Conservation (phyloP, 164 flowering plant species). For the Magnolia changhungtana region DNA sequence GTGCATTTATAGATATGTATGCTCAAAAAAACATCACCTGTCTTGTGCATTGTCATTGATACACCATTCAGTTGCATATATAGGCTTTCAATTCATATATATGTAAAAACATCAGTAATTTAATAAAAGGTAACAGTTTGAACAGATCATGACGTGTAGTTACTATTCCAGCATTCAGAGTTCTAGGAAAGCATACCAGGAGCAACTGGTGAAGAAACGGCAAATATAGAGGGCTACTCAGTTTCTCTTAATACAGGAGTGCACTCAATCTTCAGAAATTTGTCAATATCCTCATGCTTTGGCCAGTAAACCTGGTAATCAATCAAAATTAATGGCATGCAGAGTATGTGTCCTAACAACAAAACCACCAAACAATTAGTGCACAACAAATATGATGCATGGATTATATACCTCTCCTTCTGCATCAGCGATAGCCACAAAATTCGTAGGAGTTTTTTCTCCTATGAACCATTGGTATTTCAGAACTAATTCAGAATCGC, state of each 20-base stretch:
- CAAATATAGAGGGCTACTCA: conserved; percentile 75
- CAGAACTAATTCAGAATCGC: conserved; percentile 51
- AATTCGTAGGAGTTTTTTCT: conserved; percentile 63
- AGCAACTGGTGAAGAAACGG: conserved; percentile 77
- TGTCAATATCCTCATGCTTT: conserved; percentile 70
- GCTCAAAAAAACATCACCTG: neutral
- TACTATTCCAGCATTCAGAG: neutral
- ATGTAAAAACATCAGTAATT: neutral
- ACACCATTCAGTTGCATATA: neutral
- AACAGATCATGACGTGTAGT: neutral
- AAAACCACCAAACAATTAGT: neutral
- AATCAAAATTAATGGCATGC: conserved; percentile 11
- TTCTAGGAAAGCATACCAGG: conserved; percentile 50
- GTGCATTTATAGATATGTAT: too few species aligned
- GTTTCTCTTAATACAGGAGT: conserved; percentile 62
- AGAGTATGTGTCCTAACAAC: neutral
- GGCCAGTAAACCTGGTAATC: conserved; percentile 78
- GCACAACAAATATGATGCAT: neutral
- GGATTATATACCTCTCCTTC: conserved; percentile 55
- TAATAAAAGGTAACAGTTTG: neutral
- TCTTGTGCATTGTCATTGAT: neutral
- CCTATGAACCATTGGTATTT: conserved; percentile 89
- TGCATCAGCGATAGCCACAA: conserved; percentile 63
- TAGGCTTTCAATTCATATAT: neutral
- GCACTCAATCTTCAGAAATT: conserved; percentile 84